Percentiles rank a stretch among this genome's conserved stretches.
These are phyloP conservation scores for Mycena sanguinolenta DNA, from an alignment of 768 basidiomycete genomes.

Conservation along the genomic window DNA sequence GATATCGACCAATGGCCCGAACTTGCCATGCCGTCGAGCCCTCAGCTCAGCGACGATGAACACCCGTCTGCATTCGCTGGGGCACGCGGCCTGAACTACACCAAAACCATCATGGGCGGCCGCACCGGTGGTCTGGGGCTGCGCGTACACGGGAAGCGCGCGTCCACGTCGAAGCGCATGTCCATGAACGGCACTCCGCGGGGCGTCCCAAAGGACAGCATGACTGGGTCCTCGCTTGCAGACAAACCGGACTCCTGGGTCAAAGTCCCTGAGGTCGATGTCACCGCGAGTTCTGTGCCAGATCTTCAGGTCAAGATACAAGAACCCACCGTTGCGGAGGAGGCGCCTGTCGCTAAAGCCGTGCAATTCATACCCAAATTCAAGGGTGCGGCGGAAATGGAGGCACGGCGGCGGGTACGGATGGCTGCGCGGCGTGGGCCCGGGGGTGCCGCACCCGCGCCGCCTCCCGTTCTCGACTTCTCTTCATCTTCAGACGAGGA, in stretches of 20 bases:
- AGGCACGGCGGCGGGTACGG: constrained; percentile 73
- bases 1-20: constrained; percentile 90
- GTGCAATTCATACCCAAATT: constrained; percentile 82
- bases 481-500: constrained; percentile 72
- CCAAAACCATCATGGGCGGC: constrained; percentile 89
- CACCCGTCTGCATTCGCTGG: constrained; percentile 63
- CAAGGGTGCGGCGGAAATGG: constrained; percentile 90
- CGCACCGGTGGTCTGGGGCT: constrained; percentile 82
- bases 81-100: constrained; percentile 77
- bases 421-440: constrained; percentile 74
- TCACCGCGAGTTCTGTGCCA: constrained; percentile 45
- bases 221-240: constrained; percentile 45
- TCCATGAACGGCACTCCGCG: constrained; percentile 51
- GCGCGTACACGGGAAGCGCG: constrained; percentile 77
- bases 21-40: constrained; percentile 77
- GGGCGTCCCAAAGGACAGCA: constrained; percentile 42
- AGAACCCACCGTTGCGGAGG: constrained; percentile 55
- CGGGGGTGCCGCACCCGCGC: constrained; percentile 49
- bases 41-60: constrained; percentile 81
- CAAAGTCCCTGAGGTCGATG: constrained; percentile 37
- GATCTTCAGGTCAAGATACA: constrained; percentile 59
- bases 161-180: constrained; percentile 64
- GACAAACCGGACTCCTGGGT: constrained; percentile 48
- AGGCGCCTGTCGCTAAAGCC: constrained; percentile 62
- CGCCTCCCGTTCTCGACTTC: constrained; percentile 56